Evolutionary conservation across 2,329 filamentous ascomycete species (phyloP).

Genomic region (Raffaelea albimanens): DNA sequence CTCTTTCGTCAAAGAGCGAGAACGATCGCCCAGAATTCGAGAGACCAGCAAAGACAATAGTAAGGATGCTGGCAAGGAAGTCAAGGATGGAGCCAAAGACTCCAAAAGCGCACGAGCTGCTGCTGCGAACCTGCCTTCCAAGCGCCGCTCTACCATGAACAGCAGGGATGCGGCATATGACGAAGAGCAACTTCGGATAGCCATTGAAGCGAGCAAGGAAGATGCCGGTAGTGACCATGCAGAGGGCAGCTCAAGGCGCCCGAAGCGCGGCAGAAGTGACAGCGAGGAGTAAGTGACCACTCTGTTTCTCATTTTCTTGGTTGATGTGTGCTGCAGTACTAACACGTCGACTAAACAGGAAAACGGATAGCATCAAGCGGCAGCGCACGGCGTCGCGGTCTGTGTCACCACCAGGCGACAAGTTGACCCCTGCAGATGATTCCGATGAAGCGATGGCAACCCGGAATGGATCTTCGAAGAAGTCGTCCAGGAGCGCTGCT

Average conservation of each 20-base stretch:
- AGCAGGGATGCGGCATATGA: slow-evolving; percentile 92
- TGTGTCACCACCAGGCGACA: slow-evolving; percentile 46
- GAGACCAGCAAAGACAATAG: slow-evolving; percentile 32
- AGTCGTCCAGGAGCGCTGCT: slow-evolving; percentile 40
- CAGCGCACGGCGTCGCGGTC: slow-evolving; percentile 76
- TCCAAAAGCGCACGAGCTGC: slow-evolving; percentile 34
- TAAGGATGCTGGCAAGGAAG: slow-evolving; percentile 4
- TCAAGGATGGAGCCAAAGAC: slow-evolving; percentile 7
- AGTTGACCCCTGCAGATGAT: slow-evolving; percentile 44
- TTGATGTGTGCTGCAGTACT: too few relatives aligned
- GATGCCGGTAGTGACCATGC: slow-evolving; percentile 45
- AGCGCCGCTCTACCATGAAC: slow-evolving; percentile 93
- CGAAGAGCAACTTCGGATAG: slow-evolving; percentile 83
- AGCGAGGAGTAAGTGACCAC: slow-evolving; percentile 74
- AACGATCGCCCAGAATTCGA: slow-evolving; percentile 42
- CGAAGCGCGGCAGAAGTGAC: slow-evolving; percentile 79
- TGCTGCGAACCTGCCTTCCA: slow-evolving; percentile 50
- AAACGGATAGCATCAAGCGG: slow-evolving; percentile 63
- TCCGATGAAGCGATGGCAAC: slow-evolving; percentile 60
- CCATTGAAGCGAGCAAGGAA: slow-evolving; percentile 91
- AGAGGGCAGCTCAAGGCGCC: slow-evolving; percentile 49
- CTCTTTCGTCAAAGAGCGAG: slow-evolving; percentile 55
- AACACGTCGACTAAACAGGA: too few relatives aligned
- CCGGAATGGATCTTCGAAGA: slow-evolving; percentile 46
- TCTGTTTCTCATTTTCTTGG: too few relatives aligned